phyloP scores from a whole-genome alignment of 2,329 filamentous ascomycete species.

The Trichoderma sp. region DNA sequence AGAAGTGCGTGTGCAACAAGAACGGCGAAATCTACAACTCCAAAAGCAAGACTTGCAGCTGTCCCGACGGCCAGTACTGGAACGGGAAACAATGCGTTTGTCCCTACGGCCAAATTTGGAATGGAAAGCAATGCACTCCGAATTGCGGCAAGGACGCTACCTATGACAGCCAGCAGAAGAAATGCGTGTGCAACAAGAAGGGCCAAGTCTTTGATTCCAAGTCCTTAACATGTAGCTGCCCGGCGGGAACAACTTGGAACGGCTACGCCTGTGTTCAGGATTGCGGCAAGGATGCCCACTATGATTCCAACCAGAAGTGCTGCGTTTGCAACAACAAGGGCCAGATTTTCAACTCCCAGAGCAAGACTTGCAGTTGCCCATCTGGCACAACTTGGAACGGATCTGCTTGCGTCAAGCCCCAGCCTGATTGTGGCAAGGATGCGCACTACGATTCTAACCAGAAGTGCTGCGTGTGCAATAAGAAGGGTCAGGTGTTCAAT shows the following conservation, averaged over 20 bases:
- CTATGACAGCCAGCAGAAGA: constrained; percentile 9
- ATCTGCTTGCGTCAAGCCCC: neutral
- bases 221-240: constrained; percentile 22
- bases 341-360: constrained; percentile 5
- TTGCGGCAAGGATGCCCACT: constrained; percentile 26
- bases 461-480: constrained; percentile 26
- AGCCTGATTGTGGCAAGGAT: constrained; percentile 24
- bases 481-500: constrained; percentile 21
- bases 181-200: constrained; percentile 26
- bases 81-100: neutral
- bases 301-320: neutral
- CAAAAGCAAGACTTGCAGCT: constrained; percentile 20
- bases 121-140: constrained; percentile 13
- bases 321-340: constrained; percentile 27
- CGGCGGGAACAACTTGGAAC: constrained; percentile 8
- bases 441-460: constrained; percentile 4
- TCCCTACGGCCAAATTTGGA: neutral
- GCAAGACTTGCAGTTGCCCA: constrained; percentile 25
- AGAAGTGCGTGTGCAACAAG: constrained; percentile 18
- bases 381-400: constrained; percentile 15
- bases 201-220: constrained; percentile 23
- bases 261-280: constrained; percentile 16
- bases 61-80: constrained; percentile 19
- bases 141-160: constrained; percentile 25
- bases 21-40: constrained; percentile 12